Base-by-base conservation (phyloP, 441 rosid genomes). In the Arabidopsis hybrid region DNA sequence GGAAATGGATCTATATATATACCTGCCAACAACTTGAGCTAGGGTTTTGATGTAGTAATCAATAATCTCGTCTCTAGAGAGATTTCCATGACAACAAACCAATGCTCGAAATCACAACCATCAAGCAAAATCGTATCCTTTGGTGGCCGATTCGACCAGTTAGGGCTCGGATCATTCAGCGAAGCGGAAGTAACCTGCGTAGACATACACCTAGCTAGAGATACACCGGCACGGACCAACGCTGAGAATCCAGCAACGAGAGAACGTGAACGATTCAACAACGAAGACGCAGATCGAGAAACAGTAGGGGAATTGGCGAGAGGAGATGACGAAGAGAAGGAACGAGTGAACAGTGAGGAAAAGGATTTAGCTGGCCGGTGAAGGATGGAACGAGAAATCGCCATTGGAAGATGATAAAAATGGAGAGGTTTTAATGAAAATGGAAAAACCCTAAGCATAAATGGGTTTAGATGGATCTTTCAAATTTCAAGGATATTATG, bases 91-190 rank as follows among this genome's bases (percentile, higher is more conserved):
- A 90, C 95, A 1, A 92, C 85, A n/a, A 92, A 91, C 95, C 95
- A 90, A 78, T 92, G 93, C 80, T 90, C 83, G 49, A 89, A 90
- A 77, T 92, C 97, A 66, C 95, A 89, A 1, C 96, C 89, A 61
- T 90, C 95, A 14, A 92, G 84, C 82, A 87, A 62, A 21, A 85
- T 90, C 7, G 94, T 83, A 74, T 89, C 96, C 38, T 90, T 84
- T 0, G 91, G 88, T 4, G 96, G 92, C 38, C 90, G 72, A 61
- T 85, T 89, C 56, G 96, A 87, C 87, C 87, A 87, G 71, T 84
- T 90, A 32, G 90, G 91, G 47, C 71, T 82, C 0, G 83, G 84
- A 13, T 90, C 88, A 31, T 74, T 86, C 29, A 87, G 85, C 0
- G 94, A 86, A 0, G 90, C 79, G 10, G 87, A 72, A 3, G 91